Percentiles rank a stretch among this genome's conserved stretches.
phyloP scores from a whole-genome alignment of 2,329 filamentous ascomycete genomes.

The Lasiodiplodia citricola region DNA sequence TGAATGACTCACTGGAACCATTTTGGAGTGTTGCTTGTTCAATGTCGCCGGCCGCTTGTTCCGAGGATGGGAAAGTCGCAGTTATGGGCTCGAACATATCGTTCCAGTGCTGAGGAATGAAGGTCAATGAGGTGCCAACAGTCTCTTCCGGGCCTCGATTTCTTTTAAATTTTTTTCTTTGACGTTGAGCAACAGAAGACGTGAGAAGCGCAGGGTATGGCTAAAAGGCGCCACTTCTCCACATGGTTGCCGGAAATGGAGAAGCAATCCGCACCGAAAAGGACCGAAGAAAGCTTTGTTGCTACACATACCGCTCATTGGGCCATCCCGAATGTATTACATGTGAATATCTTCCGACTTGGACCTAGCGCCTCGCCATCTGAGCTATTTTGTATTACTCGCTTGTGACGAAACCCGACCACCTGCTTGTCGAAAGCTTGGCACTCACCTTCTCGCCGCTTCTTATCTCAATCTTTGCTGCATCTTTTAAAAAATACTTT shows the following conservation, averaged over 20 bases:
- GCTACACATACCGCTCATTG: neutral
- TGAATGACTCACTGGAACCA: neutral
- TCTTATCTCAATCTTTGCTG: neutral
- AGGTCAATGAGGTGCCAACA: neutral
- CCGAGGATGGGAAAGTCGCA: neutral
- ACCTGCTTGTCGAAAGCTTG: neutral
- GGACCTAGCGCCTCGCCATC: neutral
- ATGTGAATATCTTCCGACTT: neutral
- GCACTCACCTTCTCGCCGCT: neutral
- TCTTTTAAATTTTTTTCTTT: neutral
- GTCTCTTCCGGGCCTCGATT: too few relatives aligned
- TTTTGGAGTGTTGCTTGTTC: neutral
- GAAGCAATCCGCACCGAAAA: neutral
- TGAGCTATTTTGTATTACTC: neutral
- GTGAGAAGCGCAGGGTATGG: neutral
- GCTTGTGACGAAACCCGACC: neutral
- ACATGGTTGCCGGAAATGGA: neutral
- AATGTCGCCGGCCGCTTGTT: neutral
- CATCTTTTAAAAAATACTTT: neutral
- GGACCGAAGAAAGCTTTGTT: neutral
- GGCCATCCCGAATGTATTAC: neutral
- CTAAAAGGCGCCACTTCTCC: neutral
- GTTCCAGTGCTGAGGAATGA: neutral
- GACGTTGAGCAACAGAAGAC: neutral
- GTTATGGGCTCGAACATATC: neutral